A percentile compares a stretch with the other conserved stretches of the same genome.
phyloP scores from a whole-genome alignment of 768 basidiomycete genomes.

The Kwoniella newhampshirensis region DNA sequence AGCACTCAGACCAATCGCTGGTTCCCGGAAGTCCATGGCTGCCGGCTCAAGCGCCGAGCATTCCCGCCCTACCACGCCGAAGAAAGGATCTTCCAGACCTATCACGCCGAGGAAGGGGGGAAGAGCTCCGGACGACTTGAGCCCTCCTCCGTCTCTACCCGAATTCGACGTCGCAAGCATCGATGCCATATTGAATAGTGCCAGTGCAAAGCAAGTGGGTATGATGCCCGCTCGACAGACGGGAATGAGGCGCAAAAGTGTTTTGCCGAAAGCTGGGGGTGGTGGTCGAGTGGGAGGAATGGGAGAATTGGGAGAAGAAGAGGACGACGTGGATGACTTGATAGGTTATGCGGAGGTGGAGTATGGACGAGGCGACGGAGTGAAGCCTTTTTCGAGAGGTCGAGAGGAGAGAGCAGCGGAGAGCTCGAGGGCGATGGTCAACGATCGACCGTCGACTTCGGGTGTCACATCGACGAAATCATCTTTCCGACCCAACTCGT shows the following conservation, averaged over 20 bases:
- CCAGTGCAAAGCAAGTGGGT: background rate
- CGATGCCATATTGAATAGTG: background rate
- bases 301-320: background rate
- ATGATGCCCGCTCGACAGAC: background rate
- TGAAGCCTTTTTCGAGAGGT: background rate
- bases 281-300: background rate
- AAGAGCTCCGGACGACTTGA: background rate
- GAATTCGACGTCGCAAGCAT: background rate
- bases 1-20: constrained; percentile 9
- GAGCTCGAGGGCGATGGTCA: background rate
- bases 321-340: constrained; percentile 17
- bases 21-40: constrained; percentile 2
- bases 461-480: background rate
- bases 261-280: constrained; percentile 24
- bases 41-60: too few relatives aligned
- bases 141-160: constrained; percentile 4
- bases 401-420: background rate
- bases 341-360: background rate
- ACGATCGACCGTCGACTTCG: background rate
- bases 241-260: constrained; percentile 32
- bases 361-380: constrained; percentile 4
- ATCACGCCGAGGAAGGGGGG: constrained; percentile 2
- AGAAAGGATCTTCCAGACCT: background rate
- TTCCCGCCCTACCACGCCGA: background rate
- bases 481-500: constrained; percentile 2